Conservation (phyloP, 2,329 filamentous ascomycete genomes). For the Verticillium isaacii region DNA sequence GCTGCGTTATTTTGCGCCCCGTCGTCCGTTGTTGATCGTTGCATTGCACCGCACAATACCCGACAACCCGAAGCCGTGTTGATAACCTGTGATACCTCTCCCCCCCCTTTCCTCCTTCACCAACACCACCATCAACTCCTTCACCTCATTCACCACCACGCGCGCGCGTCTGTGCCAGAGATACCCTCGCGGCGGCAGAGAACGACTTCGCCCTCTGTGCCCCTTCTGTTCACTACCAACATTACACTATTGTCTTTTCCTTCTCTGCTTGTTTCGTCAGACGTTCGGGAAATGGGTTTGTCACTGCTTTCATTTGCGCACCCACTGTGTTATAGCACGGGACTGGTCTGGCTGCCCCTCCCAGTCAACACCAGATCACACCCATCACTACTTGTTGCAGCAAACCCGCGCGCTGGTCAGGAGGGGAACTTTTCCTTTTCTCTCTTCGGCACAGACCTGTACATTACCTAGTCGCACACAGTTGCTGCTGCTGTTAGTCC, state of each 20-base stretch:
- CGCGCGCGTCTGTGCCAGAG: slow-evolving; percentile 3
- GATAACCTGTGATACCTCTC: slow-evolving; percentile 27
- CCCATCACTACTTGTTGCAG: slow-evolving; percentile 29
- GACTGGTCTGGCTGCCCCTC: slow-evolving; percentile 1
- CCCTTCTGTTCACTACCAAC: slow-evolving; percentile 9
- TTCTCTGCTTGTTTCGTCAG: background rate
- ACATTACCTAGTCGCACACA: slow-evolving; percentile 49
- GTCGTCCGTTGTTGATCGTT: slow-evolving; percentile 15
- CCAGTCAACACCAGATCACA: background rate
- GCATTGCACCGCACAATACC: slow-evolving; percentile 15
- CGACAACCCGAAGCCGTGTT: slow-evolving; percentile 14
- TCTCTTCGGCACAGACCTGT: slow-evolving; percentile 41
- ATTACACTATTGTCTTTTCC: background rate
- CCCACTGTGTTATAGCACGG: slow-evolving; percentile 10
- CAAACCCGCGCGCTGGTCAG: slow-evolving; percentile 29
- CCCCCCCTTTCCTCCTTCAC: slow-evolving; percentile 26
- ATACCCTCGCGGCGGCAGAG: background rate
- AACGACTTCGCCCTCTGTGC: slow-evolving; percentile 7
- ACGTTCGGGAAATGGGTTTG: slow-evolving; percentile 25
- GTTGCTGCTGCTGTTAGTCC: slow-evolving; percentile 23
- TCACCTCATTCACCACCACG: slow-evolving; percentile 7
- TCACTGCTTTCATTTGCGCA: slow-evolving; percentile 18
- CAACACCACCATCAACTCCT: slow-evolving; percentile 17
- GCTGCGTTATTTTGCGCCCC: slow-evolving; percentile 21
- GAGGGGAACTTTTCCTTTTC: slow-evolving; percentile 23